Base-by-base conservation (phyloP, 176 grass and related monocot species). In the Elaeis guineensis region DNA sequence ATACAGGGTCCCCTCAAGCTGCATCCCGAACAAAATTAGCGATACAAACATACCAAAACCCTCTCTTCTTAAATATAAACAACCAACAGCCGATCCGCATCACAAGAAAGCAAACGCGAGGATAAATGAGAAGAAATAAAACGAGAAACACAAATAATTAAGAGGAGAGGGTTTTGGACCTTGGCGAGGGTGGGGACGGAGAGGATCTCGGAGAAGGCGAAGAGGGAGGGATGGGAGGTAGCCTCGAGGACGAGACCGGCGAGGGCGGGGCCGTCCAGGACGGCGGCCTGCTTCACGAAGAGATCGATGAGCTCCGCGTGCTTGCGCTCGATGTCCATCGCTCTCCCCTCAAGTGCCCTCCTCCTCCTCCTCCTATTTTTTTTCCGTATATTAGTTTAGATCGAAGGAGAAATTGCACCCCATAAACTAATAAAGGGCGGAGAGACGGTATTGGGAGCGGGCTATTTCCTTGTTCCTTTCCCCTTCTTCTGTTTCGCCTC, bases 191-290 rank as follows among this genome's bases (percentile, higher is more conserved):
- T 76, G 16, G 88, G 74, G 61, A 93, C 76, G 79, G 85, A 66
- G 64, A 93, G 85, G 58, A 99, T 89, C 79, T 99, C 88, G 67
- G 94, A 99, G 79, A 99, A 99, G 61, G 88, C 85, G 68, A 99
- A 99, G 67, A 93, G 94, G 17, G 77, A 84, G 5, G 88, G 94
- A 73, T 99, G 94, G 63, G 84, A 89, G 59, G 94, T 93, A 67
- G 85, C 88, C 74, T 99, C 94, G 56, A 83, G 67, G 70, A 99
- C 81, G 23, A 99, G 82, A 49, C 80, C 81, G 48, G 94, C 88
- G 20, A 99, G 82, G n/a, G 87, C 30, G 75, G 78, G 17, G 60
- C 64, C 59, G 9, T 83, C 82, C n/a, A 88, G 74, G 25, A 78
- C 83, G 26, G 77, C 70, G 25, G 85, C 85, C 64, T 89, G 88